Percentiles rank a stretch among this genome's conserved stretches.
phyloP scores from a whole-genome alignment of 2,329 filamentous ascomycete genomes.

The Colletotrichum siamense region DNA sequence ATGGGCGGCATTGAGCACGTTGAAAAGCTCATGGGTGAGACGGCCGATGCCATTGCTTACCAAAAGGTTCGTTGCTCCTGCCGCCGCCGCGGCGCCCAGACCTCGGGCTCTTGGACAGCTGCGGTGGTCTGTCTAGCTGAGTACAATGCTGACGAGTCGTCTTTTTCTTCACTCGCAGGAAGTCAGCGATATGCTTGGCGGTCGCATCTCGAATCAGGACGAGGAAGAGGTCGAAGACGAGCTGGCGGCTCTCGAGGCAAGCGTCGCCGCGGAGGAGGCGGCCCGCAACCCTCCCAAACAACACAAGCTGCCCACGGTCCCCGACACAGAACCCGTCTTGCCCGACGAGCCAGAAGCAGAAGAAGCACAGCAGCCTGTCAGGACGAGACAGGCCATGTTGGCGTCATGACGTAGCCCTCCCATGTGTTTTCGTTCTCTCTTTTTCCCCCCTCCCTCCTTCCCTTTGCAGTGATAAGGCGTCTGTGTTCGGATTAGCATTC shows the following conservation, averaged over 20 bases:
- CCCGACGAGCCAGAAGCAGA: conserved; percentile 20
- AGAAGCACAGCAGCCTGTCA: conserved; percentile 10
- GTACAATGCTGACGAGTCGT: background rate
- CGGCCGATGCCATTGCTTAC: conserved; percentile 87
- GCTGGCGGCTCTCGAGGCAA: conserved; percentile 75
- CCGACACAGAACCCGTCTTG: conserved; percentile 37
- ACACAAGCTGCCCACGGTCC: conserved; percentile 30
- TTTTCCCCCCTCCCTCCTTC: background rate
- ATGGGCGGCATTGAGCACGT: conserved; percentile 95
- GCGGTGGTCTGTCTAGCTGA: background rate
- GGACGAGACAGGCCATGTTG: conserved; percentile 39
- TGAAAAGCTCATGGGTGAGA: conserved; percentile 94
- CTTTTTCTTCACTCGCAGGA: conserved; percentile 60
- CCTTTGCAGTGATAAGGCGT: background rate
- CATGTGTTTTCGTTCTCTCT: background rate
- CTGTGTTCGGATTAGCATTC: background rate
- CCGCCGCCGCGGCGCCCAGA: background rate
- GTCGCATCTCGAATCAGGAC: conserved; percentile 89
- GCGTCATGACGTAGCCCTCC: conserved; percentile 30
- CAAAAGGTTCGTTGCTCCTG: conserved; percentile 69
- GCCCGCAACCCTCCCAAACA: conserved; percentile 9
- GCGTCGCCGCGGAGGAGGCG: conserved; percentile 15
- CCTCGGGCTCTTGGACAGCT: background rate
- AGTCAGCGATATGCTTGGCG: conserved; percentile 88
- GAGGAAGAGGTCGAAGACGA: conserved; percentile 99